Evolutionary conservation across 129 eudicot genomes (phyloP), one percentile per base, ranked within the genome.

Genomic region (Cynara cardunculus): DNA sequence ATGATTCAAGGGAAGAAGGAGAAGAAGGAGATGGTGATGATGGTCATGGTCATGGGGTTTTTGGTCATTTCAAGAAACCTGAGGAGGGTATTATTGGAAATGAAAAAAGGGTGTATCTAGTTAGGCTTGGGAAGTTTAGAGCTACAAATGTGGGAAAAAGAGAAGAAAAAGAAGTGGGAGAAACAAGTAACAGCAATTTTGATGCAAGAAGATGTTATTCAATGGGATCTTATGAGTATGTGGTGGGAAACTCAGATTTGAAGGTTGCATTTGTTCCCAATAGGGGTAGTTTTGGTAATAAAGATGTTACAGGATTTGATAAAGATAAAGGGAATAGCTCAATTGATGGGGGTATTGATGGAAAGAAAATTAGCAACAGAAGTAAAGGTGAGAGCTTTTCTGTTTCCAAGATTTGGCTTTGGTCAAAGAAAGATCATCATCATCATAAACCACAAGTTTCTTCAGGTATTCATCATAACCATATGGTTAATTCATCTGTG

Each of bases 351-450:
- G 94, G 88, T 73, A 67, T 13, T 80, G 87, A 89, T 75, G 99
- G 91, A 78, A 96, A 90, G 90, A 93, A 76, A 73, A 91, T 96
- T 74, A 87, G 87, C 76, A 81, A 53, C 10, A 81, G 96, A 83
- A 88, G 87, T 84, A 95, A 92, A 89, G 96, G 94, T 76, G 99
- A 96, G 79, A 96, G 99, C 88, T 88, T 92, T 79, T 96, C 99
- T 68, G 93, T 96, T 76, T 96, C 99, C 30, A 96, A 96, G 90
- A 93, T 96, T 39, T 96, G 99, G 99, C 82, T 86, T 56, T 96
- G 99, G 99, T 88, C 99, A 85, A 91, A 87, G 90, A 92, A 89
- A 87, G 96, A 87, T 34, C 31, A 76, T 56, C 59, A 88, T 70
- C 81, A 82, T 65, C 59, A 71, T 73, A 89, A 90, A 84, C 84